Base-by-base conservation (phyloP, 2,329 filamentous ascomycete species). In the Hyphodiscus sp. region DNA sequence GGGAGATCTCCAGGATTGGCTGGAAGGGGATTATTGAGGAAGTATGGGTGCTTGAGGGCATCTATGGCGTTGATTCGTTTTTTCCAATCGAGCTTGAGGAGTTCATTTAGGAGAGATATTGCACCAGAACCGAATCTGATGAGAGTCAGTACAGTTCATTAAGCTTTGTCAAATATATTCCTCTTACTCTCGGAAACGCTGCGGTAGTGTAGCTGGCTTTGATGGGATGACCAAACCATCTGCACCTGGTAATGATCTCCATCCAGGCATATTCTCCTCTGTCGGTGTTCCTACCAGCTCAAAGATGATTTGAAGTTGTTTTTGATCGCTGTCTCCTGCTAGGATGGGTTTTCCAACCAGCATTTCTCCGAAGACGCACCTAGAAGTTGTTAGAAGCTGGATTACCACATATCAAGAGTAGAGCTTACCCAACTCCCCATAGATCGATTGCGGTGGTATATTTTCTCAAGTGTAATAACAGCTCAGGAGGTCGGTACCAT, bases 321-420 rank as follows among this genome's bases (percentile, higher is more conserved):
- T 86, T 7, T 82, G 73, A 66, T 99, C 94, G 63, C 87, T 95
- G 61, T 89, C 90, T 13, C 94, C 94, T 8, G 91, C 82, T 44
- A 99, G 78, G 50, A 99, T 97, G 0, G 94, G 94, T 69, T 92
- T 95, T 41, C 90, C 86, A 63, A 90, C 83, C 60, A 96, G 86
- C 92, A 99, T 99, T 69, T 99, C 94, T 49, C 91, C 94, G 71
- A 99, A 96, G 2, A 99, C 91, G 67, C 94, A 99, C n/a, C 87
- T 91, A 53, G 33, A 4, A 30, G 53, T 43, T 42, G 52, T 53
- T 70, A 63, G 63, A 50, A 68, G 2, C 13, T 9, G 45, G n/a
- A 20, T 30, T 11, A 41, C 19, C 45, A 19, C 41, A 58, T 52
- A 46, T 26, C 13, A 16, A 41, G 43, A 50, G 8, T 26, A 26